phyloP scores from a whole-genome alignment of 768 basidiomycete species.

The Leccinum subtestaceum region DNA sequence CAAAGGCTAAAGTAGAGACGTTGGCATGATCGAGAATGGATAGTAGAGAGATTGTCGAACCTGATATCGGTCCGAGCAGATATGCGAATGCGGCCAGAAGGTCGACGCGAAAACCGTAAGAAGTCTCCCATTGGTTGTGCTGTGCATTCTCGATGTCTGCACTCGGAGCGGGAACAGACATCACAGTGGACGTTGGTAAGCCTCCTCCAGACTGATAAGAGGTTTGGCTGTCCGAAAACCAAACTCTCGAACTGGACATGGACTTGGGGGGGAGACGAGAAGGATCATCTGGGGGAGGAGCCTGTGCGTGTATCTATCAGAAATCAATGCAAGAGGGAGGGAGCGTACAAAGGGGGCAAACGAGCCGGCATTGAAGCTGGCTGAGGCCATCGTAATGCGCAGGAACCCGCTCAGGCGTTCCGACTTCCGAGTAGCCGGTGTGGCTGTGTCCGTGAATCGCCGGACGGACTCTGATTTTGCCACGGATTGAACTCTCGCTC shows the following conservation, averaged over 20 bases:
- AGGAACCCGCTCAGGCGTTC: too few relatives aligned
- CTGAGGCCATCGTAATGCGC: constrained; percentile 1
- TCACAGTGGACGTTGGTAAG: constrained; percentile 49
- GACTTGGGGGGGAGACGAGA: constrained; percentile 19
- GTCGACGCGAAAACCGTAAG: constrained; percentile 65
- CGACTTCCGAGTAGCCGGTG: constrained; percentile 11
- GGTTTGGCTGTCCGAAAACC: constrained; percentile 47
- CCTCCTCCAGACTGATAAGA: constrained; percentile 78
- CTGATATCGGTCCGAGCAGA: constrained; percentile 67
- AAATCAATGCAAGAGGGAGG: not conserved
- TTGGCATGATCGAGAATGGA: not conserved
- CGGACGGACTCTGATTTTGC: constrained; percentile 37
- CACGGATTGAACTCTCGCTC: constrained; percentile 5
- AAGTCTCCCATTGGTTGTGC: constrained; percentile 67
- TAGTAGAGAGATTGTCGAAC: constrained; percentile 37
- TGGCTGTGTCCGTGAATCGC: constrained; percentile 41
- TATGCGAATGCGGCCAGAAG: constrained; percentile 63
- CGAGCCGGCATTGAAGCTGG: constrained; percentile 33
- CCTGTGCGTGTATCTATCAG: constrained; percentile 32
- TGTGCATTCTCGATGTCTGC: constrained; percentile 39
- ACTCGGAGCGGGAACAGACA: constrained; percentile 39
- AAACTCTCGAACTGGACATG: constrained; percentile 39
- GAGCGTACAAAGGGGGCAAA: constrained; percentile 59
- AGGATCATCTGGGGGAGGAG: constrained; percentile 59
- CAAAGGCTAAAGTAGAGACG: constrained; percentile 43